phyloP scores from a whole-genome alignment of 805 yeast genomes.

The Middelhovenomyces tepae region DNA sequence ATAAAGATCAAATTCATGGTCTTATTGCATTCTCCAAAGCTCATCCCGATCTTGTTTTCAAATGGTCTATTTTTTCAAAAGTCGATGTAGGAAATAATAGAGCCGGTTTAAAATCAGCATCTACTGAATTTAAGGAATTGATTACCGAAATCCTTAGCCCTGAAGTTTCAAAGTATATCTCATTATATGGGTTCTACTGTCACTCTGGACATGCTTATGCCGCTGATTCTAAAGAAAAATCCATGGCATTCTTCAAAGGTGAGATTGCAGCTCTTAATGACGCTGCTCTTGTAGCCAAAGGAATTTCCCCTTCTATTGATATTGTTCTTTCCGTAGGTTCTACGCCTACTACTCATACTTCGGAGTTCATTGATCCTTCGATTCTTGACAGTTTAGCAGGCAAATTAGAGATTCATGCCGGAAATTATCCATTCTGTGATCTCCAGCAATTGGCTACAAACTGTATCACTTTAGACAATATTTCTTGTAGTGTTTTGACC shows the following conservation, averaged over 20 bases:
- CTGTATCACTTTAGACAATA: constrained; percentile 37
- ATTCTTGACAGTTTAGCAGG: constrained; percentile 3
- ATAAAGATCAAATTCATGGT: constrained; percentile 44
- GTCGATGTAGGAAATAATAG: constrained; percentile 64
- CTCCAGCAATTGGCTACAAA: constrained; percentile 70
- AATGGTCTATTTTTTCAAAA: constrained; percentile 60
- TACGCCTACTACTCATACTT: constrained; percentile 68
- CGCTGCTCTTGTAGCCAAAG: constrained; percentile 37
- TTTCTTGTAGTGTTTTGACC: constrained; percentile 48
- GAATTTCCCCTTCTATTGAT: too few species aligned
- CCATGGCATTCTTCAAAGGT: constrained; percentile 39
- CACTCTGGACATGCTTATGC: constrained; percentile 74
- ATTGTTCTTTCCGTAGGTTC: constrained; percentile 67
- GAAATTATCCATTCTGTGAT: constrained; percentile 67
- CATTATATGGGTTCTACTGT: constrained; percentile 60
- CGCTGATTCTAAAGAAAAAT: constrained; percentile 36
- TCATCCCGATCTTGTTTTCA: too few species aligned
- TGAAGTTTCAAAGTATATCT: constrained; percentile 31
- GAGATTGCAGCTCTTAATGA: constrained; percentile 50
- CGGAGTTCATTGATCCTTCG: constrained; percentile 23
- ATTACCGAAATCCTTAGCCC: too few species aligned
- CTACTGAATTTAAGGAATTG: constrained; percentile 31
- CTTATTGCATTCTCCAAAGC: constrained; percentile 28
- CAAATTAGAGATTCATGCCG: constrained; percentile 63
- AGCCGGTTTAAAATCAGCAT: constrained; percentile 44